phyloP scores from a whole-genome alignment of 2,329 filamentous ascomycete genomes.

The Tolypocladium endophyticum region DNA sequence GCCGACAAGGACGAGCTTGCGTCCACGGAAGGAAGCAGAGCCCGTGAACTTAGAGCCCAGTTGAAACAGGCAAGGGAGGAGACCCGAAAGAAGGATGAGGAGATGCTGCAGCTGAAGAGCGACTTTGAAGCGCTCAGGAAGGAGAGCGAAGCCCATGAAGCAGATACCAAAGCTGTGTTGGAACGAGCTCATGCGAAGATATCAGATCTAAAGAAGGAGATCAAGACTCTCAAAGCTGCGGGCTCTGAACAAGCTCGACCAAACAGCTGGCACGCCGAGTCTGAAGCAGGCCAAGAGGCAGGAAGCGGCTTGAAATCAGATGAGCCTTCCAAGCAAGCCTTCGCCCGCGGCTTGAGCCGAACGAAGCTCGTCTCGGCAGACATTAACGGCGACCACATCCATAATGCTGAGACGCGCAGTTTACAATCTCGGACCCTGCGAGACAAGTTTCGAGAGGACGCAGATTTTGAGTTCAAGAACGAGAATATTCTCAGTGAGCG shows the following conservation, averaged over 20 bases:
- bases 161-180: slow-evolving; percentile 44
- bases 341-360: neutral
- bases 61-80: slow-evolving; percentile 34
- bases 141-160: slow-evolving; percentile 41
- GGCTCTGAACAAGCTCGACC: slow-evolving; percentile 11
- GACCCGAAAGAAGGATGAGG: slow-evolving; percentile 34
- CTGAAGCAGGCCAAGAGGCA: slow-evolving; percentile 6
- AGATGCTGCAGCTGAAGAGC: slow-evolving; percentile 35
- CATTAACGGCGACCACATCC: neutral
- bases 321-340: neutral
- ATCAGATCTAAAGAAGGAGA: slow-evolving; percentile 41
- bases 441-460: slow-evolving; percentile 23
- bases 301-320: slow-evolving; percentile 1
- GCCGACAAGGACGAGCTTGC: slow-evolving; percentile 15
- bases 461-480: slow-evolving; percentile 7
- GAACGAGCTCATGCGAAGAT: slow-evolving; percentile 48
- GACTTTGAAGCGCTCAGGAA: slow-evolving; percentile 45
- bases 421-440: slow-evolving; percentile 17
- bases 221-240: slow-evolving; percentile 31
- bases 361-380: neutral
- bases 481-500: slow-evolving; percentile 11
- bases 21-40: slow-evolving; percentile 12
- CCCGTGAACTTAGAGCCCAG: slow-evolving; percentile 29
- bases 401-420: slow-evolving; percentile 5
- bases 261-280: slow-evolving; percentile 18